A percentile compares a stretch with the other conserved stretches of the same genome.
Conservation (phyloP, 169 alveolate genomes). For the Plasmodium sp. region DNA sequence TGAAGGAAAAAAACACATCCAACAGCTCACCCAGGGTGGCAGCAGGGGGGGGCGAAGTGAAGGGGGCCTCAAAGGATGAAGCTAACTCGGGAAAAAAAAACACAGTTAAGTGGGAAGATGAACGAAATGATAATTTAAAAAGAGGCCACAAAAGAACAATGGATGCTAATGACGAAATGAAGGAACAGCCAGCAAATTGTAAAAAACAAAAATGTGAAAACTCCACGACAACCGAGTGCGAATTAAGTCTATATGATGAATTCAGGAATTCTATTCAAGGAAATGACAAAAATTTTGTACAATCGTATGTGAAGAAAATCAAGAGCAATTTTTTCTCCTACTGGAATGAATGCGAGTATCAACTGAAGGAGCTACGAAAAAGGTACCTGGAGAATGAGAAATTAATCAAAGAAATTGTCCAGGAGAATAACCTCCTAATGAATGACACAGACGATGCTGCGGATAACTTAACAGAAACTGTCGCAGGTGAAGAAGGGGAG, state of each 20-base stretch:
- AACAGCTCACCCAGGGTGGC: not conserved
- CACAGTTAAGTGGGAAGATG: slow-evolving; percentile 29
- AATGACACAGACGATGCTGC: not conserved
- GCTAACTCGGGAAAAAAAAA: not conserved
- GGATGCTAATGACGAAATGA: not conserved
- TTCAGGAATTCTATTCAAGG: slow-evolving; percentile 14
- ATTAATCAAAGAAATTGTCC: slow-evolving; percentile 60
- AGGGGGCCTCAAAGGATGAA: not conserved
- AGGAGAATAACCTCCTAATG: slow-evolving; percentile 34
- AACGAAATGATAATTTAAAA: slow-evolving; percentile 7
- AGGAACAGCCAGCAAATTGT: not conserved
- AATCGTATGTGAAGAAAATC: slow-evolving; percentile 36
- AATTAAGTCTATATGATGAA: slow-evolving; percentile 46
- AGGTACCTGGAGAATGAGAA: slow-evolving; percentile 52
- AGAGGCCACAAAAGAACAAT: slow-evolving; percentile 28
- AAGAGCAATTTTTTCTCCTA: slow-evolving; percentile 23
- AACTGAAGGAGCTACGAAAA: slow-evolving; percentile 26
- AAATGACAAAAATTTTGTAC: slow-evolving; percentile 26
- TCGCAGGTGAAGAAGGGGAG: not conserved
- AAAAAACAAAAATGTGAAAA: slow-evolving; percentile 44
- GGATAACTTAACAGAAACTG: not conserved
- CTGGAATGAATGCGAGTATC: slow-evolving; percentile 67
- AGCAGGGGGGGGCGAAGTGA: not conserved
- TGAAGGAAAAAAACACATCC: not conserved
- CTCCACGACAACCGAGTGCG: not conserved